Evolutionary conservation across 257 asterid species (phyloP).

Genomic region (Plantago elongata): DNA sequence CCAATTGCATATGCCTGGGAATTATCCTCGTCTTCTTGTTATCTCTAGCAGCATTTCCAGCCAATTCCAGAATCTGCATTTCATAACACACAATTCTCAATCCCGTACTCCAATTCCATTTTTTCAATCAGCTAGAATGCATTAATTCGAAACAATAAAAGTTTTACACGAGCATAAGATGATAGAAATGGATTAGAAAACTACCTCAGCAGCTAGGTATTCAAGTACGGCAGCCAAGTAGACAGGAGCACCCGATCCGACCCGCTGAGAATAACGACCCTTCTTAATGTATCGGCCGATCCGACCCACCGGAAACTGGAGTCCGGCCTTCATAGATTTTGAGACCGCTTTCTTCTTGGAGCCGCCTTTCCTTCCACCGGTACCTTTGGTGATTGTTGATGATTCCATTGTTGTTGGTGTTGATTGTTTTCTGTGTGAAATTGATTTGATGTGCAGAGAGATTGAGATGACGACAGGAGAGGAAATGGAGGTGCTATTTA

Average conservation of each 20-base stretch:
- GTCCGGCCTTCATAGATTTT: slow-evolving; percentile 38
- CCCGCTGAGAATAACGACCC: slow-evolving; percentile 41
- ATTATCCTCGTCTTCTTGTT: slow-evolving; percentile 33
- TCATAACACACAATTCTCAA: not conserved
- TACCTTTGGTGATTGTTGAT: slow-evolving; percentile 14
- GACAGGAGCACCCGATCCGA: slow-evolving; percentile 23
- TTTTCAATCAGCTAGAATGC: no score
- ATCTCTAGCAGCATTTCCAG: slow-evolving; percentile 28
- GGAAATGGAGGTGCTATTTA: no score
- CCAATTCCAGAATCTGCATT: slow-evolving; percentile 24
- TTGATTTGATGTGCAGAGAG: no score
- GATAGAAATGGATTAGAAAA: not conserved
- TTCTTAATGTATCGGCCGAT: slow-evolving; percentile 47
- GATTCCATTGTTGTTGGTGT: slow-evolving; percentile 11
- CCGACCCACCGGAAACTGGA: slow-evolving; percentile 53
- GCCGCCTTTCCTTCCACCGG: slow-evolving; percentile 23
- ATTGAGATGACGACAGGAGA: no score
- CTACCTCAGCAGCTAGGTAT: not conserved
- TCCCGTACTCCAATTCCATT: not conserved
- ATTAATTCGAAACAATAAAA: no score
- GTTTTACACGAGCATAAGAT: no score
- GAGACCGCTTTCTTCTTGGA: slow-evolving; percentile 24
- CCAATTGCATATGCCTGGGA: slow-evolving; percentile 29
- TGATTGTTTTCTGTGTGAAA: no score
- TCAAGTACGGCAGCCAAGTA: not conserved